A percentile compares a stretch with the other conserved stretches of the same genome.
phyloP scores from a whole-genome alignment of 2,329 filamentous ascomycete species.

The Aspergillus sp. region DNA sequence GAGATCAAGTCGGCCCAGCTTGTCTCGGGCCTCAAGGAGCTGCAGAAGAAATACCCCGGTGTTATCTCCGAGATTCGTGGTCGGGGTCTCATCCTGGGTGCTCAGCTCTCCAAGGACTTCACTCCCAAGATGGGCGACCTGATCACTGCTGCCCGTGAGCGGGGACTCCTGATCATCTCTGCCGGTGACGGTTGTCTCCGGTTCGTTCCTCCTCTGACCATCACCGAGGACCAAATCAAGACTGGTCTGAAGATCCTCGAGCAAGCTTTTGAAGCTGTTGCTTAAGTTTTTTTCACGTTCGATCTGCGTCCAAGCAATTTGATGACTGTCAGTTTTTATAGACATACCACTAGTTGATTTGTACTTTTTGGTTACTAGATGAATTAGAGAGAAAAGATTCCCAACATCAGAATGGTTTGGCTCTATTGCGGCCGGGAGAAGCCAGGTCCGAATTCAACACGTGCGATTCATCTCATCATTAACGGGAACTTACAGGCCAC shows the following conservation, averaged over 20 bases:
- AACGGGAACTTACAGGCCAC: too few relatives aligned
- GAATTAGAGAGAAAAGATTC: not conserved
- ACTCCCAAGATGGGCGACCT: slow-evolving; percentile 53
- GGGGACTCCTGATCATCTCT: slow-evolving; percentile 85
- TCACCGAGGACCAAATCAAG: slow-evolving; percentile 76
- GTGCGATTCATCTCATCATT: too few relatives aligned
- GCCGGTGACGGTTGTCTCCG: slow-evolving; percentile 88
- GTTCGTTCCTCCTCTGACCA: slow-evolving; percentile 83
- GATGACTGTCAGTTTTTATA: not conserved
- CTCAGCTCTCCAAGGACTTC: slow-evolving; percentile 74
- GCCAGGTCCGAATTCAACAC: too few relatives aligned
- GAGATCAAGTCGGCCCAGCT: slow-evolving; percentile 63
- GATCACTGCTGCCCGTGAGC: slow-evolving; percentile 80
- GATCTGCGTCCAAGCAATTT: not conserved
- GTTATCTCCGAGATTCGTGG: slow-evolving; percentile 78
- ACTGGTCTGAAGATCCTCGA: slow-evolving; percentile 73
- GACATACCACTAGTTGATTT: not conserved
- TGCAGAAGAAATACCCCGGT: slow-evolving; percentile 63
- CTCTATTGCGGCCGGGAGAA: too few relatives aligned
- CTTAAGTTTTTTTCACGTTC: not conserved
- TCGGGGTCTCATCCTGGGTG: slow-evolving; percentile 77
- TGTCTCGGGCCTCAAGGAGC: slow-evolving; percentile 53
- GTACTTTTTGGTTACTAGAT: not conserved
- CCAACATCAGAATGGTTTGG: too few relatives aligned
- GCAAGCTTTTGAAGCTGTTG: slow-evolving; percentile 58